Percentiles rank a stretch among this genome's conserved stretches.
phyloP scores from a whole-genome alignment of 148 eudicot species.

The Beta vulgaris region DNA sequence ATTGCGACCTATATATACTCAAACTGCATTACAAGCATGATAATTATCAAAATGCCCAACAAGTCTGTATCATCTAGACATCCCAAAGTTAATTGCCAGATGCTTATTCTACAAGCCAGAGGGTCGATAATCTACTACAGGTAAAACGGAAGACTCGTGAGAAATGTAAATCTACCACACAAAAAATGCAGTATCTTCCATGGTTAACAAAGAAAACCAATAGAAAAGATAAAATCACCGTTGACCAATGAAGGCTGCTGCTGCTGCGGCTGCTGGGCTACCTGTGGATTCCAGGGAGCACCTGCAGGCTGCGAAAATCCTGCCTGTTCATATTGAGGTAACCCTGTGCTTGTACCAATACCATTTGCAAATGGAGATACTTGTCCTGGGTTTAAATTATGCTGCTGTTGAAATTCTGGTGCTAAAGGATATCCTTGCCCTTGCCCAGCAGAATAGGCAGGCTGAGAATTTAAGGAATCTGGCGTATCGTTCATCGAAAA shows the following conservation, averaged over 20 bases:
- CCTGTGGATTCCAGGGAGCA: constrained; percentile 72
- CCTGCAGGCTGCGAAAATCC: constrained; percentile 43
- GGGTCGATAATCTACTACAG: neutral
- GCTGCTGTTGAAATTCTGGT: constrained; percentile 67
- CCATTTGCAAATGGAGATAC: constrained; percentile 54
- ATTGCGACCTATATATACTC: neutral
- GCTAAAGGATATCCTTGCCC: constrained; percentile 47
- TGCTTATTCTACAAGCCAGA: neutral
- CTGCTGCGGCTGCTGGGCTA: constrained; percentile 52
- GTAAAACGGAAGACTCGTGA: neutral
- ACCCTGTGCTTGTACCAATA: constrained; percentile 40
- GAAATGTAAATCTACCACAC: neutral
- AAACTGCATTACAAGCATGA: neutral
- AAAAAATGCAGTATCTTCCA: neutral
- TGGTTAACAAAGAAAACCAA: constrained; percentile 5
- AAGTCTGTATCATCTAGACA: neutral
- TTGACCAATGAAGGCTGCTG: constrained; percentile 65
- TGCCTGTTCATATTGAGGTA: constrained; percentile 56
- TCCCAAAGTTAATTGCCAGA: neutral
- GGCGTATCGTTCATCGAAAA: constrained; percentile 42
- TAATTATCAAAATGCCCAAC: neutral
- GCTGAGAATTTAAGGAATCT: constrained; percentile 33
- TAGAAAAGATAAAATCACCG: constrained; percentile 44
- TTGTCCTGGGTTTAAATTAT: constrained; percentile 52
- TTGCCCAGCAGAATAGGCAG: constrained; percentile 42